Percentiles rank a stretch among this genome's conserved stretches.
These are phyloP conservation scores for Escallonia herrerae DNA, from an alignment of 129 eudicot species.

Conservation along the genomic window DNA sequence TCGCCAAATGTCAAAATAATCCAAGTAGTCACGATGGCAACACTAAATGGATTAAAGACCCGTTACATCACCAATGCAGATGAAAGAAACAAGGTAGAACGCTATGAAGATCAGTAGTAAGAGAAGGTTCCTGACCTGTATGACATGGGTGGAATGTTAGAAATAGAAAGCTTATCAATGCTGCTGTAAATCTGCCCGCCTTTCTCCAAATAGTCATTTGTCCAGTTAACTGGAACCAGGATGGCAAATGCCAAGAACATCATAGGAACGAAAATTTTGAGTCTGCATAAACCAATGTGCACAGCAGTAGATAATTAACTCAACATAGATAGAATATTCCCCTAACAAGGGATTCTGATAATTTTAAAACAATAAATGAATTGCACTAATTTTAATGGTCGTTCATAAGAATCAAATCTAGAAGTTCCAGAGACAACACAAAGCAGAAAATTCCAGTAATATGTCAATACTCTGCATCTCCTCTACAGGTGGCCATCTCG, in stretches of 20 bases:
- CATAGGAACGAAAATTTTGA: conserved; percentile 85
- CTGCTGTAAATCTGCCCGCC: conserved; percentile 40
- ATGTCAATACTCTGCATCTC: too few relatives aligned
- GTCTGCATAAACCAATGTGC: conserved; percentile 41
- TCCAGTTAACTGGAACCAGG: conserved; percentile 87
- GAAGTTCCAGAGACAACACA: too few relatives aligned
- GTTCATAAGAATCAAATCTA: too few relatives aligned
- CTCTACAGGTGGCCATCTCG: too few relatives aligned
- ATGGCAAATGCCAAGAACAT: conserved; percentile 63
- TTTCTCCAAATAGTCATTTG: conserved; percentile 48
- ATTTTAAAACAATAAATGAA: too few relatives aligned
- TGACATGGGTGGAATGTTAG: conserved; percentile 77
- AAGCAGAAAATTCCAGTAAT: too few relatives aligned
- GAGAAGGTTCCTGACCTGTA: conserved; percentile 43
- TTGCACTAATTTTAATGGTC: too few relatives aligned
- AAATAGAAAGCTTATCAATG: conserved; percentile 87
- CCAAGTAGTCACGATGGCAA: too few relatives aligned
- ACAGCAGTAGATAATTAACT: neutral
- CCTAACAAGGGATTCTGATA: too few relatives aligned
- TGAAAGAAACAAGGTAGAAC: conserved; percentile 7
- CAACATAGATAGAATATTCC: neutral
- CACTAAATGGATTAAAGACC: too few relatives aligned
- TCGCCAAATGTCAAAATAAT: too few relatives aligned
- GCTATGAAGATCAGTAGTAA: neutral
- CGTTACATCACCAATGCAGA: too few relatives aligned